Conservation (phyloP, 257 asterid genomes). For the Ilex aquifolium region DNA sequence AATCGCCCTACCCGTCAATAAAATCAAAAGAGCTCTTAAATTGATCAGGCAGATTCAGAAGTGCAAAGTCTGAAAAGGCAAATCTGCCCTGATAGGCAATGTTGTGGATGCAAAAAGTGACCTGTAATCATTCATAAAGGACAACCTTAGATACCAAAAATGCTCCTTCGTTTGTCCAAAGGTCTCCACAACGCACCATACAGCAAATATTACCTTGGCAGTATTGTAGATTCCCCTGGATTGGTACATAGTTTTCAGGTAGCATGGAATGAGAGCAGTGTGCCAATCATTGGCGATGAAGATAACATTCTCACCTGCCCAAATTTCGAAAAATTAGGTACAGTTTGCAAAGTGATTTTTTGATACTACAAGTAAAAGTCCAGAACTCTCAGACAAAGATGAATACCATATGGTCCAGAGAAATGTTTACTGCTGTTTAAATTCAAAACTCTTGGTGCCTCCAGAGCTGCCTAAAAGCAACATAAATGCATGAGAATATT, state of each 20-base stretch:
- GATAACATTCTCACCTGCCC: slow-evolving; percentile 80
- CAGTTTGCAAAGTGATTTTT: background rate
- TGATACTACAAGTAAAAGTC: background rate
- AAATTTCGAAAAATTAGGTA: background rate
- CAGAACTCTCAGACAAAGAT: background rate
- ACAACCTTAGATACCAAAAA: slow-evolving; percentile 8
- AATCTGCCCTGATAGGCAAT: slow-evolving; percentile 96
- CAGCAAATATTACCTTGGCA: slow-evolving; percentile 55
- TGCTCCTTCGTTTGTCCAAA: background rate
- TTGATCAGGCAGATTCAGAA: slow-evolving; percentile 72
- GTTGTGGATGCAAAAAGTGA: slow-evolving; percentile 95
- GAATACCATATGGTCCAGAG: slow-evolving; percentile 85
- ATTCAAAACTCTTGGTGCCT: slow-evolving; percentile 73
- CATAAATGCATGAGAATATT: background rate
- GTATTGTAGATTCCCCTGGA: slow-evolving; percentile 65
- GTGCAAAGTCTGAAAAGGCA: slow-evolving; percentile 63
- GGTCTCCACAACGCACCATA: background rate
- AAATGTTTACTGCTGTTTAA: slow-evolving; percentile 55
- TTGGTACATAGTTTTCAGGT: slow-evolving; percentile 76
- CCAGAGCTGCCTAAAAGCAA: slow-evolving; percentile 78
- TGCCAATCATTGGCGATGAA: slow-evolving; percentile 98
- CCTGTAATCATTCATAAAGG: slow-evolving; percentile 32
- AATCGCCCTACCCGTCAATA: slow-evolving; percentile 69
- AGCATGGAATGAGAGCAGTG: slow-evolving; percentile 88
- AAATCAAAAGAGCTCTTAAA: slow-evolving; percentile 83